A percentile compares a stretch with the other conserved stretches of the same genome.
Conservation (phyloP, 768 basidiomycete genomes). For the Dictyophora rubrovolvata region DNA sequence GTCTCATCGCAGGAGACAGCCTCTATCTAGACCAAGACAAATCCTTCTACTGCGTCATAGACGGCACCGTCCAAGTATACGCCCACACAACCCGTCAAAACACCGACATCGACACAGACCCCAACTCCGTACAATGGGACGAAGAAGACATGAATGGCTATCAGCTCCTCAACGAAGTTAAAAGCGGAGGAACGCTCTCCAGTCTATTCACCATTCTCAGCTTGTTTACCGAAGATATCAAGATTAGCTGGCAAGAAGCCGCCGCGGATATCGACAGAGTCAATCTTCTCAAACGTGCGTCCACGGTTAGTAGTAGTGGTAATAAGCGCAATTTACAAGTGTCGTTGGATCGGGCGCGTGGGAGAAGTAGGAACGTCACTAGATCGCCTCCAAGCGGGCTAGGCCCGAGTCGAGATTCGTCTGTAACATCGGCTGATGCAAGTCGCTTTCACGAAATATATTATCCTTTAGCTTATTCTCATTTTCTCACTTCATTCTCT, state of each 20-base stretch:
- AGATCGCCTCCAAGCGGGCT: conserved; percentile 18
- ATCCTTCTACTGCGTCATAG: conserved; percentile 96
- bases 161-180: conserved; percentile 92
- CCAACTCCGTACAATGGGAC: conserved; percentile 55
- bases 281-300: not conserved
- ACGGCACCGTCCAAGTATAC: conserved; percentile 93
- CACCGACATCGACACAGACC: conserved; percentile 19
- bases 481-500: not conserved
- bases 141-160: conserved; percentile 90
- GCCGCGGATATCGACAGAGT: conserved; percentile 4
- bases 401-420: conserved; percentile 53
- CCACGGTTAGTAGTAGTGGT: no score
- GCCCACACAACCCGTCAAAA: conserved; percentile 53
- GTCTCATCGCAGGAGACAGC: conserved; percentile 94
- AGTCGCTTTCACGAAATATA: conserved; percentile 17
- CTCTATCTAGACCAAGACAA: conserved; percentile 85
- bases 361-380: not conserved
- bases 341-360: conserved; percentile 40
- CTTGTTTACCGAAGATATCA: conserved; percentile 91
- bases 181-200: conserved; percentile 88
- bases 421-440: conserved; percentile 49
- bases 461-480: conserved; percentile 8
- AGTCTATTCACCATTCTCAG: conserved; percentile 95
- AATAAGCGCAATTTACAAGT: conserved; percentile 44
- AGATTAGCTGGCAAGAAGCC: conserved; percentile 79